phyloP scores from a whole-genome alignment of 352 stramenopile genomes.

The Elongisporangium anandrum region DNA sequence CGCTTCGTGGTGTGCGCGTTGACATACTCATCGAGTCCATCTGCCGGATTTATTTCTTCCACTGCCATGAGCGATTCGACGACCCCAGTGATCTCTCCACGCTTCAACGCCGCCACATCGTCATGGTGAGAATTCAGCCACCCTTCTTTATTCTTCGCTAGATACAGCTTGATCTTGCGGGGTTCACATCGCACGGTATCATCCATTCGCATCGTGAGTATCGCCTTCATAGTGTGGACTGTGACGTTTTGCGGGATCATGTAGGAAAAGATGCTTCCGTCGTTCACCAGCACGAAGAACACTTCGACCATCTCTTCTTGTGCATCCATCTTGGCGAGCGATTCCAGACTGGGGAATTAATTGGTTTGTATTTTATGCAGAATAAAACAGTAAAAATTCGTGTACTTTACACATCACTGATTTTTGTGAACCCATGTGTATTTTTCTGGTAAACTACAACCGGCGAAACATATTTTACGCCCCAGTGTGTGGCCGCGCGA shows the following conservation, averaged over 20 bases:
- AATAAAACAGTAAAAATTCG: not conserved
- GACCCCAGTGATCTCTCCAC: not conserved
- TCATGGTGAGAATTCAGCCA: not conserved
- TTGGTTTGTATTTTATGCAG: too few species aligned
- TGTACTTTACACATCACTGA: slow-evolving; percentile 1
- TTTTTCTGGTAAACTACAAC: not conserved
- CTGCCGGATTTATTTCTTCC: not conserved
- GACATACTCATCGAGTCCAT: too few species aligned
- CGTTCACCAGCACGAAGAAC: too few species aligned
- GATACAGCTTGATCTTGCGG: not conserved
- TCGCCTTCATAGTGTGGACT: not conserved
- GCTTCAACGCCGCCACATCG: not conserved
- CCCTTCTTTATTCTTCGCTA: not conserved
- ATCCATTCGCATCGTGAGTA: not conserved
- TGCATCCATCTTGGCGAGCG: too few species aligned
- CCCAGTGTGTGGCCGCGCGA: not conserved
- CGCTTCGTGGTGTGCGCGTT: too few species aligned
- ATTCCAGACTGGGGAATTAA: not conserved
- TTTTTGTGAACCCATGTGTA: not conserved
- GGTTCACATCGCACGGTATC: not conserved
- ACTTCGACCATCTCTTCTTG: too few species aligned
- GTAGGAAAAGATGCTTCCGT: not conserved
- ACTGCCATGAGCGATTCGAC: not conserved
- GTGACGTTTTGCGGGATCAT: not conserved
- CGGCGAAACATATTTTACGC: not conserved